Base-by-base conservation (phyloP, 345 rosid species). In the Brassica cretica region DNA sequence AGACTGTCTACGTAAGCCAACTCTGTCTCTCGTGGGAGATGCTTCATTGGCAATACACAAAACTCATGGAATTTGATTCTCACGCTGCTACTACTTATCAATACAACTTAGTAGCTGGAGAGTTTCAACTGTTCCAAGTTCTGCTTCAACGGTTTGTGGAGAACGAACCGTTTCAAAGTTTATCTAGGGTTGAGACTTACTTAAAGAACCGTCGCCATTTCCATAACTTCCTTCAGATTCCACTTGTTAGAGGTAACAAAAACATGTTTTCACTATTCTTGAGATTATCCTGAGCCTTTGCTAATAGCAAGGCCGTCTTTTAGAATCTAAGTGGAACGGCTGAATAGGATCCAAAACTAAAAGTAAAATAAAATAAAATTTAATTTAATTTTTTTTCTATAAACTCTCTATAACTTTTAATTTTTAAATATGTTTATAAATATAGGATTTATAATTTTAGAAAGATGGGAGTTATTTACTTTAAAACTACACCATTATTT, bases 21-120 rank as follows among this genome's bases (percentile, higher is more conserved):
- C 18, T 87, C 60, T 95, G 98, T 75, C 87, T 93, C 39, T 90
- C 97, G 2, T 95, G 99, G 98, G 97, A 88, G 86, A 93, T 89
- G 3, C 94, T 95, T 70, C 84, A 76, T 64, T 90, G 99, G 93
- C 94, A 93, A 68, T 89, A 86, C 70, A 66, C 75, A 1, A 91
- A 90, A 74, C 77, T 85, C 44, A 55, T 72, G 64, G 88, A 91
- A 24, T 73, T 88, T 83, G 80, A 75, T 32, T 84, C 83, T 60
- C 81, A 70, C 19, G 7, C 24, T 59, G 88, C 70, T 8, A 76
- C 80, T 49, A 49, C 62, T 59, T 82, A 76, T 30, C 90, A 78
- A 56, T 93, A 87, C 78, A 93, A 88, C 73, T 84, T 88, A 78
- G 87, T 91, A 32, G 93, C 96, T 0, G 88, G 86, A 49, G 97